Percentiles rank a stretch among this genome's conserved stretches.
Evolutionary conservation across 1,139 yeast genomes (phyloP).

Genomic region (Spencermartinsiella ligniputridi): DNA sequence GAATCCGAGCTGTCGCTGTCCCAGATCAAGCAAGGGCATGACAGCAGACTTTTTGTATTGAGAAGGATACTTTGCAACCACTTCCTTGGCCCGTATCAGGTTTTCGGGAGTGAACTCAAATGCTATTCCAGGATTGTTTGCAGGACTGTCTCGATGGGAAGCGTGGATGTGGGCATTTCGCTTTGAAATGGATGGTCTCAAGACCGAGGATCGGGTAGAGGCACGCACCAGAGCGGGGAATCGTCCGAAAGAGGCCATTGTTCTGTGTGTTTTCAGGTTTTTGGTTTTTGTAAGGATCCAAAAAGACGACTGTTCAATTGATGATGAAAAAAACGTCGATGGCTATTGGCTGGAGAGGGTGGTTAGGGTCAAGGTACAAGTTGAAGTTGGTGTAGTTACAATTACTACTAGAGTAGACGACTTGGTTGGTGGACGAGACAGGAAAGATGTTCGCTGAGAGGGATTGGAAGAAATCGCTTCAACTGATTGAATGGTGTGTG

Average conservation of each 20-base stretch:
- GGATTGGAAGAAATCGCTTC: too few species aligned
- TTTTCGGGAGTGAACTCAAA: conserved; percentile 75
- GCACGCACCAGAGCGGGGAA: not conserved
- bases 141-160: conserved; percentile 69
- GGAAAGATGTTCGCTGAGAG: too few species aligned
- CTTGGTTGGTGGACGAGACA: too few species aligned
- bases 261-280: not conserved
- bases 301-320: too few species aligned
- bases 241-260: not conserved
- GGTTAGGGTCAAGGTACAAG: too few species aligned
- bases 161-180: conserved; percentile 29
- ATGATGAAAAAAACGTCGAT: conserved; percentile 2
- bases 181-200: not conserved
- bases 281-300: too few species aligned
- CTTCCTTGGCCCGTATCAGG: conserved; percentile 62
- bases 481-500: too few species aligned
- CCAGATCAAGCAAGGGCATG: conserved; percentile 83
- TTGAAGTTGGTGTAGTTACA: too few species aligned
- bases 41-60: conserved; percentile 86
- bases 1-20: conserved; percentile 85
- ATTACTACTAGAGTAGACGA: too few species aligned
- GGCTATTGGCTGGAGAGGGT: not conserved
- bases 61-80: conserved; percentile 75
- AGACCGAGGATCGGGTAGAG: conserved; percentile 1
- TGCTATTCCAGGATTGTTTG: conserved; percentile 63